phyloP scores from a whole-genome alignment of 495 filamentous ascomycete species.

The Paragyromitra xinjiangensis region DNA sequence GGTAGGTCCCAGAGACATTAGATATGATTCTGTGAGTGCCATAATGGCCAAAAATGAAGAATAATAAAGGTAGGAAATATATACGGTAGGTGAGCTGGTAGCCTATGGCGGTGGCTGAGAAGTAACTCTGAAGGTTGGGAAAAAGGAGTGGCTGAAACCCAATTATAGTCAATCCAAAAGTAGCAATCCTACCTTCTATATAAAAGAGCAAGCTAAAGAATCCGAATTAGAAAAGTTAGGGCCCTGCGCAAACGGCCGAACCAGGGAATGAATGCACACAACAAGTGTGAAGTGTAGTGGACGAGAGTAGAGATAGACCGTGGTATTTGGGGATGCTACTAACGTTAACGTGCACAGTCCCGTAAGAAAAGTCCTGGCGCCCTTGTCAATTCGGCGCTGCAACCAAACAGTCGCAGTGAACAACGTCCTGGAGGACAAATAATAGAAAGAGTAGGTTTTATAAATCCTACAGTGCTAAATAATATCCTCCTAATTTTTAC shows the following conservation, averaged over 20 bases:
- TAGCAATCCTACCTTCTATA: neutral
- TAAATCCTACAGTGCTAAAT: too few species aligned
- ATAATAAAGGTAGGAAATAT: neutral
- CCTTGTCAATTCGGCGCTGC: too few species aligned
- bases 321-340: too few species aligned
- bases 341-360: too few species aligned
- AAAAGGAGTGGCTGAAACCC: neutral
- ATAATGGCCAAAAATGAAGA: neutral
- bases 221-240: neutral
- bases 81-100: neutral
- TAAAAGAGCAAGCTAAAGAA: neutral
- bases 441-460: too few species aligned
- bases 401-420: too few species aligned
- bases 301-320: neutral
- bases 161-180: neutral
- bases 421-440: too few species aligned
- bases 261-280: neutral
- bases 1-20: neutral
- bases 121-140: neutral
- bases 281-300: neutral
- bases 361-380: too few species aligned
- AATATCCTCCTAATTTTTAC: too few species aligned
- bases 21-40: neutral
- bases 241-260: neutral
- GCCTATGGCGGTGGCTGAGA: neutral